Base-by-base conservation (phyloP, 2,329 filamentous ascomycete species). In the Eurotiales sp. region DNA sequence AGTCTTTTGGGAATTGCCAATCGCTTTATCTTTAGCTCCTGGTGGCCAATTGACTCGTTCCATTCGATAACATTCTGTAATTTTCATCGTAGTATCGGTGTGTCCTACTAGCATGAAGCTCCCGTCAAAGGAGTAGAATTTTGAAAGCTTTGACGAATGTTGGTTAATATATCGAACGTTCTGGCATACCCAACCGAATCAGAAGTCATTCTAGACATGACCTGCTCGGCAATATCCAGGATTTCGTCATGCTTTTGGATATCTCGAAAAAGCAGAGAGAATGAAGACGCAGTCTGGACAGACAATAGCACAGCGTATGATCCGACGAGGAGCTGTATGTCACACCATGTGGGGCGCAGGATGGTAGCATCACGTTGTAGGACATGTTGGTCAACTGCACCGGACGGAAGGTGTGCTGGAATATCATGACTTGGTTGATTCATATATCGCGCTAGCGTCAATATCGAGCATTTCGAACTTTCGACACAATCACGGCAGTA, bases 241-340 rank as follows among this genome's bases (percentile, higher is more conserved):
- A 45, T 29, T 45, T 45, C 42, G 19, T 32, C 42, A 32, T 29
- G 29, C 10, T 23, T n/a, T 4, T 22, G 3, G 8, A 32, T 14
- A 32, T 45, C 42, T 6, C 42, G 25, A 32, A 45, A 45, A 10
- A n/a, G 11, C 17, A n/a, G 17, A 1, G 42, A 45, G 30, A 45
- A 45, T 1, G 42, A 45, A 6, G 42, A 19, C 27, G 42, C 42
- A 7, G n/a, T 45, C 27, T 45, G 42, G 4, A 45, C 42, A 3
- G 42, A 45, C 8, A 45, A 3, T 25, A 45, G 8, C 7, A 32
- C 42, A 8, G 42, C 25, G 27, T 45, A 45, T 1, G 42, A 45
- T 12, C 42, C 42, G 11, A 45, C 42, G 11, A 45, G 25, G 17
- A 45, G 42, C 27, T 45, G 42, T 3, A 45, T 45, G n/a, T 45